Percentiles rank a stretch among this genome's conserved stretches.
Conservation (phyloP, 345 rosid species). For the Garcia nutans region DNA sequence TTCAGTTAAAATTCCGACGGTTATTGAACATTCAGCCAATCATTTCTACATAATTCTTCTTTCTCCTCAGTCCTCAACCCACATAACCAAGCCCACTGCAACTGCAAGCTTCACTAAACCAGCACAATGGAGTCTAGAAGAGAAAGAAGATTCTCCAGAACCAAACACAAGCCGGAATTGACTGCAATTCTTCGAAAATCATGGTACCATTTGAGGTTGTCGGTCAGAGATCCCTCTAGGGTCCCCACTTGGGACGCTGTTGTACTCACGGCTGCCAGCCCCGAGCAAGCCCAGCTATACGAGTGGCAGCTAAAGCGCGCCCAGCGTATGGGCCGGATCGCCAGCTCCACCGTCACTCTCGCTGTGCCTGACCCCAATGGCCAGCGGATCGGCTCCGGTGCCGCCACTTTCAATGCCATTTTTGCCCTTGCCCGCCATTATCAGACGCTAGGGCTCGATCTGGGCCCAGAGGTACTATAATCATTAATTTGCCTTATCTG, state of each 20-base stretch:
- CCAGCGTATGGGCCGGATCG: constrained; percentile 77
- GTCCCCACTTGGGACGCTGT: constrained; percentile 98
- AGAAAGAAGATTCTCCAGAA: constrained; percentile 22
- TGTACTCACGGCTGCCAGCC: constrained; percentile 95
- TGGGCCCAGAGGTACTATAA: constrained; percentile 32
- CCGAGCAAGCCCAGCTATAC: constrained; percentile 87
- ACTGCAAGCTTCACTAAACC: not conserved
- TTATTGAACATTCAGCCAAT: not conserved
- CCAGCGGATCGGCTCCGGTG: constrained; percentile 93
- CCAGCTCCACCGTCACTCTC: constrained; percentile 72
- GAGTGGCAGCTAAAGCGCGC: constrained; percentile 91
- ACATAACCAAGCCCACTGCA: not conserved
- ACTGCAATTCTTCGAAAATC: constrained; percentile 68
- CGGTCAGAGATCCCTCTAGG: constrained; percentile 81
- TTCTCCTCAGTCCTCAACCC: not conserved
- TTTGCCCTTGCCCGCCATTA: constrained; percentile 63
- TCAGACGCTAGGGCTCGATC: constrained; percentile 30
- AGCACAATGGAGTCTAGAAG: constrained; percentile 17
- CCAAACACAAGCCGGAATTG: constrained; percentile 56
- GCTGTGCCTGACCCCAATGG: constrained; percentile 92
- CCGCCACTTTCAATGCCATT: constrained; percentile 92
- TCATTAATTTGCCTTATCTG: not conserved
- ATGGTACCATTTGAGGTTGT: constrained; percentile 88
- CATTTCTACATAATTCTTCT: not conserved
- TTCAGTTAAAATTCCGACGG: not conserved